Evolutionary conservation across 495 filamentous ascomycete species (phyloP).

Genomic region (Penicillium paradoxum): DNA sequence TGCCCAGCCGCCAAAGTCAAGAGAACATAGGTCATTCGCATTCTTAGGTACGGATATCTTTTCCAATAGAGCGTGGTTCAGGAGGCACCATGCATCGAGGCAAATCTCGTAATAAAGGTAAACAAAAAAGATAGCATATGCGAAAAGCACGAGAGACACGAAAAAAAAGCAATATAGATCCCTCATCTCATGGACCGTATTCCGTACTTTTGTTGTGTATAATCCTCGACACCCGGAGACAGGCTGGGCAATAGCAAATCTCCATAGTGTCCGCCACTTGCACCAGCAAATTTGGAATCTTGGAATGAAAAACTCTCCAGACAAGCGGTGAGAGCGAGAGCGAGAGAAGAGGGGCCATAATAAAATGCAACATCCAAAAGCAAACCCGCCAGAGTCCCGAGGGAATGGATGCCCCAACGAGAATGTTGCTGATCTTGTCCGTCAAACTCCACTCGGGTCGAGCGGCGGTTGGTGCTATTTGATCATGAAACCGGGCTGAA

Average conservation of each 20-base stretch:
- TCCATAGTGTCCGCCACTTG: neutral
- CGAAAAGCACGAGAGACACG: neutral
- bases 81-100: neutral
- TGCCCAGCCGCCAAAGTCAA: neutral
- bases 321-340: conserved; percentile 25
- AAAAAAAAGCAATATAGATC: neutral
- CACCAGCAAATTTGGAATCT: neutral
- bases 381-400: conserved; percentile 22
- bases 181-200: no score
- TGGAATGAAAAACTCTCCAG: neutral
- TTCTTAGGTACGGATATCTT: conserved; percentile 10
- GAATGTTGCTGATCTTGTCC: conserved; percentile 22
- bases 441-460: conserved; percentile 17
- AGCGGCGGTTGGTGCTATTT: conserved; percentile 9
- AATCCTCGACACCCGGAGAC: neutral
- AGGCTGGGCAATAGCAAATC: conserved; percentile 6
- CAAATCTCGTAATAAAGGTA: neutral
- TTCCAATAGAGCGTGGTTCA: conserved; percentile 2
- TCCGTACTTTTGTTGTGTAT: conserved; percentile 6
- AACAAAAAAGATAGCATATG: neutral
- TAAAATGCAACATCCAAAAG: conserved; percentile 3
- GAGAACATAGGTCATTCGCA: conserved; percentile 1
- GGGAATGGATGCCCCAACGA: conserved; percentile 23
- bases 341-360: conserved; percentile 5
- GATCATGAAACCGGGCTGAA: conserved; percentile 11